Conservation (phyloP, 2,329 filamentous ascomycete species). For the Alternaria panax region DNA sequence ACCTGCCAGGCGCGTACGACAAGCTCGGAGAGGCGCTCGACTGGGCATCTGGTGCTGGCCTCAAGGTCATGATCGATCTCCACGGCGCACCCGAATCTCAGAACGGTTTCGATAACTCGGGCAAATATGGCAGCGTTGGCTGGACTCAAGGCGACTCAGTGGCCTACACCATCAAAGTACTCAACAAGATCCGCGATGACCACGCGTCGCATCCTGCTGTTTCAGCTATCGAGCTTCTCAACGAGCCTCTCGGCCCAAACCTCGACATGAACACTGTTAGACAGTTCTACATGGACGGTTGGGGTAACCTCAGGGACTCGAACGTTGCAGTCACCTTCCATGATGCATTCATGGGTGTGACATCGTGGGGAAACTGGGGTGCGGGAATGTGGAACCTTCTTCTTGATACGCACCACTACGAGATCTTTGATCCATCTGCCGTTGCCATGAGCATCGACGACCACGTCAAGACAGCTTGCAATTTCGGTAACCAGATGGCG, state of each 20-base stretch:
- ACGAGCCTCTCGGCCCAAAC: slow-evolving; percentile 55
- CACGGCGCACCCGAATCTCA: slow-evolving; percentile 71
- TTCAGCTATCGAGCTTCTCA: slow-evolving; percentile 56
- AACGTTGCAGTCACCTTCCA: slow-evolving; percentile 56
- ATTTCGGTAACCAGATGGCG: slow-evolving; percentile 56
- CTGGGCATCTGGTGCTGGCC: slow-evolving; percentile 64
- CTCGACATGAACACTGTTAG: slow-evolving; percentile 54
- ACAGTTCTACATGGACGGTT: slow-evolving; percentile 59
- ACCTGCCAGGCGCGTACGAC: slow-evolving; percentile 67
- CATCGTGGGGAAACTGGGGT: slow-evolving; percentile 55
- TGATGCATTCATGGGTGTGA: slow-evolving; percentile 57
- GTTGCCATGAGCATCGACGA: slow-evolving; percentile 49
- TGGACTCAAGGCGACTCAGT: slow-evolving; percentile 57
- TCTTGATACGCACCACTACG: slow-evolving; percentile 59
- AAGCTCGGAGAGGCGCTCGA: slow-evolving; percentile 64
- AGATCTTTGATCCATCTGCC: slow-evolving; percentile 53
- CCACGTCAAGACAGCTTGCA: slow-evolving; percentile 54
- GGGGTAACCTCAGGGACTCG: slow-evolving; percentile 54
- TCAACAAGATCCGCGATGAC: slow-evolving; percentile 58
- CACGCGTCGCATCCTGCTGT: slow-evolving; percentile 55
- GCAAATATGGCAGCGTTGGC: slow-evolving; percentile 56
- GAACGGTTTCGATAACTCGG: slow-evolving; percentile 74
- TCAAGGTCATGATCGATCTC: slow-evolving; percentile 73
- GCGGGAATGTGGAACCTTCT: slow-evolving; percentile 54
- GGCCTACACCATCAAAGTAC: slow-evolving; percentile 50